Percentiles rank a stretch among this genome's conserved stretches.
Evolutionary conservation across 1,284 basidiomycete genomes (phyloP).

Genomic region (Melanopsichium pennsylvanicum): DNA sequence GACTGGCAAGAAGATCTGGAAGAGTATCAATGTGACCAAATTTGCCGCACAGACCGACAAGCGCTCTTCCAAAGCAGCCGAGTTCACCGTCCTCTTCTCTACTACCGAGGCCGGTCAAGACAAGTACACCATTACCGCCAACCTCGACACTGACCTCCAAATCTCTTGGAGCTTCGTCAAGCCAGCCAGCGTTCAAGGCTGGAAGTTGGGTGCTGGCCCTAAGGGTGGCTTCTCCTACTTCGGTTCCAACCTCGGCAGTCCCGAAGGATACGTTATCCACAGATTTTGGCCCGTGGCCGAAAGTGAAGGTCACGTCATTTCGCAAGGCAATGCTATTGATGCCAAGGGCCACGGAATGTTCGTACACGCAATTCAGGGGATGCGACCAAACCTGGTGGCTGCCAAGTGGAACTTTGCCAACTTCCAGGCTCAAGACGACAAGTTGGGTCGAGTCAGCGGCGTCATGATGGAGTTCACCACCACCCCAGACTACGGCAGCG

Average conservation of each 20-base stretch:
- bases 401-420: constrained; percentile 94
- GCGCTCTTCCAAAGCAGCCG: constrained; percentile 85
- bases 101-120: constrained; percentile 75
- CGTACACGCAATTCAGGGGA: constrained; percentile 96
- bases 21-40: constrained; percentile 85
- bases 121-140: constrained; percentile 80
- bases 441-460: constrained; percentile 73
- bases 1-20: constrained; percentile 82
- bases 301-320: constrained; percentile 76
- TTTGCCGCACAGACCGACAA: constrained; percentile 78
- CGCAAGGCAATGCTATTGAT: constrained; percentile 74
- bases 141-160: constrained; percentile 81
- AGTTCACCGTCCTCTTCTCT: constrained; percentile 75
- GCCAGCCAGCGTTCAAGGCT: constrained; percentile 79
- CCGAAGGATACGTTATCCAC: constrained; percentile 60
- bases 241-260: constrained; percentile 69
- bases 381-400: constrained; percentile 94
- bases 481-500: constrained; percentile 57
- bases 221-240: constrained; percentile 91
- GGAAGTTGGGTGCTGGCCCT: constrained; percentile 87
- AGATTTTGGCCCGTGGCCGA: constrained; percentile 67
- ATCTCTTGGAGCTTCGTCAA: constrained; percentile 78
- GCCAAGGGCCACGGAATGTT: constrained; percentile 86
- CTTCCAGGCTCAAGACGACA: constrained; percentile 71
- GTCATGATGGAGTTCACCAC: constrained; percentile 98